Evolutionary conservation across 2,329 filamentous ascomycete genomes (phyloP).

Genomic region (Curvularia lunata): DNA sequence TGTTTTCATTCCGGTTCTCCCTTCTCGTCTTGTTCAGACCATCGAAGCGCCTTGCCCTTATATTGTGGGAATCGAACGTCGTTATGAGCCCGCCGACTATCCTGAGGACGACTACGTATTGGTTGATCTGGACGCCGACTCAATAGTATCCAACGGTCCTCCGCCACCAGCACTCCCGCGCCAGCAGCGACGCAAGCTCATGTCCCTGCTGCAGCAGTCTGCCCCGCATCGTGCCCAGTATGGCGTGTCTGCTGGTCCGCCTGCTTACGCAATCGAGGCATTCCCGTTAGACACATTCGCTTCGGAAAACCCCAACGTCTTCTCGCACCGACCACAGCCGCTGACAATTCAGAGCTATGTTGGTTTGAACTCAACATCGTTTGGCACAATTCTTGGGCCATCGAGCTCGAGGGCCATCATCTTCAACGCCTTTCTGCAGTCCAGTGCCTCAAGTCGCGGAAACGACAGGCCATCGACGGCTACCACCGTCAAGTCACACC

Average conservation of each 20-base stretch:
- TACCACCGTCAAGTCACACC: constrained; percentile 45
- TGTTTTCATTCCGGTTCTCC: constrained; percentile 90
- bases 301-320: constrained; percentile 82
- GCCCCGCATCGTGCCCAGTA: constrained; percentile 88
- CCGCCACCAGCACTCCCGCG: constrained; percentile 80
- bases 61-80: constrained; percentile 92
- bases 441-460: constrained; percentile 67
- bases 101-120: constrained; percentile 96
- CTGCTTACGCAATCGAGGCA: constrained; percentile 89
- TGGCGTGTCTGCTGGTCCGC: constrained; percentile 85
- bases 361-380: constrained; percentile 85
- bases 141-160: constrained; percentile 80
- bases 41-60: constrained; percentile 96
- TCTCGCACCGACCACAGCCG: constrained; percentile 71
- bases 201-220: constrained; percentile 84
- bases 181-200: constrained; percentile 87
- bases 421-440: constrained; percentile 89
- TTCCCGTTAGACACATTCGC: constrained; percentile 91
- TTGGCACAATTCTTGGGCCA: constrained; percentile 69
- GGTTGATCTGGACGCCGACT: constrained; percentile 90
- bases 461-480: constrained; percentile 72
- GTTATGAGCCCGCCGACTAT: constrained; percentile 84
- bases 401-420: constrained; percentile 66
- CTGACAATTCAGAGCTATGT: constrained; percentile 85
- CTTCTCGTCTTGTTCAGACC: constrained; percentile 84